Conservation (phyloP, 1,284 basidiomycete species). For the Meripilus lineatus region DNA sequence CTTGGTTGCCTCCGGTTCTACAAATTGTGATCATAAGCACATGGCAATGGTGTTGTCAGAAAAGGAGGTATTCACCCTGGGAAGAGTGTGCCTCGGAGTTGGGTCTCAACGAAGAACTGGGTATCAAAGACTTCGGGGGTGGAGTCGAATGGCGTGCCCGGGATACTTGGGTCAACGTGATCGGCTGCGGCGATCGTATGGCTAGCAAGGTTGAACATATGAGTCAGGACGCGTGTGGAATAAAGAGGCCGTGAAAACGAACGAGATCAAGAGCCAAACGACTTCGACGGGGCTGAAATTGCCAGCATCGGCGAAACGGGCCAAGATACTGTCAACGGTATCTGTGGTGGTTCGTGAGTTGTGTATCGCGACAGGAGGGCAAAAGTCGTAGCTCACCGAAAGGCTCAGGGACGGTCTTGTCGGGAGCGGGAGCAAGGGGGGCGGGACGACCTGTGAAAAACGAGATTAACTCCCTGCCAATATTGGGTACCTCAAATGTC, state of each 20-base stretch:
- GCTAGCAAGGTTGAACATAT: conserved; percentile 9
- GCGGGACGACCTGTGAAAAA: conserved; percentile 6
- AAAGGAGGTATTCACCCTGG: conserved; percentile 14
- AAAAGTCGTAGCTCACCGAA: conserved; percentile 14
- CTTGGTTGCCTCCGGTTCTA: conserved; percentile 20
- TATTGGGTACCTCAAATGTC: background rate
- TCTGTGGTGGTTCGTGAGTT: conserved; percentile 12
- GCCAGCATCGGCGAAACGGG: conserved; percentile 22
- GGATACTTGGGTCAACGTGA: conserved; percentile 20
- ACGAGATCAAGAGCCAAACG: conserved; percentile 25
- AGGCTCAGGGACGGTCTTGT: conserved; percentile 24
- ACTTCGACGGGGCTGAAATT: conserved; percentile 23
- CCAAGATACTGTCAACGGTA: conserved; percentile 23
- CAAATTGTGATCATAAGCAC: background rate
- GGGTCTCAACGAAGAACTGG: conserved; percentile 37
- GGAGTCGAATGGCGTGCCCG: conserved; percentile 27
- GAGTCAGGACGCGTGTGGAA: background rate
- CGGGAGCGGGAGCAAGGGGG: conserved; percentile 20
- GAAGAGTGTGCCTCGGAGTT: conserved; percentile 29
- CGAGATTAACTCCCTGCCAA: no score
- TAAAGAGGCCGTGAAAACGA: background rate
- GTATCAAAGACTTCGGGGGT: conserved; percentile 32
- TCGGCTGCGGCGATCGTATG: conserved; percentile 24
- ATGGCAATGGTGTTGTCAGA: background rate
- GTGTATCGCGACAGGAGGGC: background rate